Percentiles rank a stretch among this genome's conserved stretches.
Conservation (phyloP, 805 yeast genomes). For the Candida tibetensis region DNA sequence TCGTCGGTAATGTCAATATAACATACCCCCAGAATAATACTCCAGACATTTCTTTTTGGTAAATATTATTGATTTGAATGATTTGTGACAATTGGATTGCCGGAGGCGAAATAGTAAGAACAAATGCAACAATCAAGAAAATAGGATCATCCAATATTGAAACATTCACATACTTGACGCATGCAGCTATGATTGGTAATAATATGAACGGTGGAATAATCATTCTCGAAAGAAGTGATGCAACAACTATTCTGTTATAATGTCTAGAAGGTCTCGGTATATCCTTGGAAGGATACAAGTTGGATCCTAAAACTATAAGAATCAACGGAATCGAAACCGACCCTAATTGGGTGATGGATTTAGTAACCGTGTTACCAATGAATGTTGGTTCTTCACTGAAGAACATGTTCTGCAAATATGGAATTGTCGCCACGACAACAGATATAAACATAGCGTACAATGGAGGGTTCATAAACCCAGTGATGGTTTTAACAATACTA, state of each 20-base stretch:
- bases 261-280: constrained; percentile 64
- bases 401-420: constrained; percentile 53
- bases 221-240: constrained; percentile 74
- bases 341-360: constrained; percentile 64
- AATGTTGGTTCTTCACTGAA: constrained; percentile 57
- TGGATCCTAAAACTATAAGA: constrained; percentile 74
- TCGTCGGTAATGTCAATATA: constrained; percentile 69
- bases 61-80: constrained; percentile 70
- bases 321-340: constrained; percentile 76
- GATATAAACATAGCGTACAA: constrained; percentile 72
- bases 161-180: constrained; percentile 60
- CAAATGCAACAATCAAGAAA: constrained; percentile 70
- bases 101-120: constrained; percentile 76
- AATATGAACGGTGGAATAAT: constrained; percentile 67
- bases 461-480: constrained; percentile 73
- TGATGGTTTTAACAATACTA: constrained; percentile 20
- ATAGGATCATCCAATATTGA: constrained; percentile 81
- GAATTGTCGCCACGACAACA: constrained; percentile 66
- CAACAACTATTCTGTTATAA: constrained; percentile 61
- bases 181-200: constrained; percentile 61
- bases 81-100: constrained; percentile 82
- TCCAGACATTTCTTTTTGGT: constrained; percentile 80
- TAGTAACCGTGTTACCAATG: constrained; percentile 61
- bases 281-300: constrained; percentile 65
- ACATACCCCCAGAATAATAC: constrained; percentile 82